Percentiles rank a stretch among this genome's conserved stretches.
phyloP scores from a whole-genome alignment of 2,329 filamentous ascomycete genomes.

The Sporothrix sp. region DNA sequence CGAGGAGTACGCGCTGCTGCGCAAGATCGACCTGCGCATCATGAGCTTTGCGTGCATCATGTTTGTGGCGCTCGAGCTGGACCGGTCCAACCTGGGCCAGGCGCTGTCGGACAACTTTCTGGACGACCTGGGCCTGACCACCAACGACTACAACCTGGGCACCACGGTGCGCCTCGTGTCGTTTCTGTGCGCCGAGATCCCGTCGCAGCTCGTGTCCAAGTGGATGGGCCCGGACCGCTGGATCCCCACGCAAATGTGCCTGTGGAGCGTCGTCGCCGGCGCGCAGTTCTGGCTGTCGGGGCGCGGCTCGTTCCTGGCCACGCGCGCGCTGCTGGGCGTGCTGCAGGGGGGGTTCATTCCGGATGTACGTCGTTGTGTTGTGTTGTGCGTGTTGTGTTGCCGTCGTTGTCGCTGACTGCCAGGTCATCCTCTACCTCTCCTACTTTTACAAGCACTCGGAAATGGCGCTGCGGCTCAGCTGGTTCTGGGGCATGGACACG shows the following conservation, averaged over 20 bases:
- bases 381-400: no score
- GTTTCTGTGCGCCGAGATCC: constrained; percentile 48
- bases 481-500: constrained; percentile 33
- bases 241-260: constrained; percentile 49
- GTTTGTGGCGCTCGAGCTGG: constrained; percentile 42
- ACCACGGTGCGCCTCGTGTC: constrained; percentile 39
- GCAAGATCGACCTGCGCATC: constrained; percentile 36
- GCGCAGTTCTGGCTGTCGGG: not conserved
- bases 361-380: no score
- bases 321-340: not conserved
- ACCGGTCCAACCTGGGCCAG: constrained; percentile 37
- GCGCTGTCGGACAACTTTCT: constrained; percentile 41
- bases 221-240: constrained; percentile 49
- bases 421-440: constrained; percentile 18
- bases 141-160: constrained; percentile 40
- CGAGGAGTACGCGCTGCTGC: constrained; percentile 29
- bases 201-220: constrained; percentile 52
- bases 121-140: constrained; percentile 32
- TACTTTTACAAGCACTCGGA: constrained; percentile 36
- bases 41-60: constrained; percentile 39
- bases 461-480: constrained; percentile 30
- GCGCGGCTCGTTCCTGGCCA: not conserved
- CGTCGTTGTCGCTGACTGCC: no score
- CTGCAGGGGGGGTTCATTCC: constrained; percentile 38
- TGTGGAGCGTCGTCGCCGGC: constrained; percentile 43